Conservation (phyloP, 2,329 filamentous ascomycete species). For the Trichoderma afroharzianum region DNA sequence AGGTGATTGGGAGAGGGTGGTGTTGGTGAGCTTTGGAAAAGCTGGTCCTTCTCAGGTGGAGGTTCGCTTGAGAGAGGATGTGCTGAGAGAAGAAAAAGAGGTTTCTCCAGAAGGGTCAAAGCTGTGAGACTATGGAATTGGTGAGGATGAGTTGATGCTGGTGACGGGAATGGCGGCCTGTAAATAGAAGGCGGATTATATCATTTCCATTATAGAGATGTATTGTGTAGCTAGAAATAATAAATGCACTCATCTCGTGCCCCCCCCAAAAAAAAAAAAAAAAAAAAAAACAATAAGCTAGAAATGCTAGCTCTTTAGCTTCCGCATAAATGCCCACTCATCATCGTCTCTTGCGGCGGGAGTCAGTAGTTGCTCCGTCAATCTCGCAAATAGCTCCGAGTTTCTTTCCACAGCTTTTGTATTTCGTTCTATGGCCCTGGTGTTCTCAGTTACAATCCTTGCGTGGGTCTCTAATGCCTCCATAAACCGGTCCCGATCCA, state of each 20-base stretch:
- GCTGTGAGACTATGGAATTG: constrained; percentile 22
- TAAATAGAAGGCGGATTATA: not conserved
- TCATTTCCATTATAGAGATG: not conserved
- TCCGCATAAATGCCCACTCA: not conserved
- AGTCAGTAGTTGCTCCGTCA: not conserved
- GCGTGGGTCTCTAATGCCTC: not conserved
- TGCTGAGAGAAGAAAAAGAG: constrained; percentile 44
- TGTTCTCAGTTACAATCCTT: not conserved
- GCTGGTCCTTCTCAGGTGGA: constrained; percentile 52
- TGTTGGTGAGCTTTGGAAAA: constrained; percentile 52
- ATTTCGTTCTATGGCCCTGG: not conserved
- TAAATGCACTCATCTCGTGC: not conserved
- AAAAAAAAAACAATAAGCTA: no score
- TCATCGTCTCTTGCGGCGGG: not conserved
- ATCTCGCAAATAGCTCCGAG: not conserved
- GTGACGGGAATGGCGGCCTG: not conserved
- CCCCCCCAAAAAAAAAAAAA: no score
- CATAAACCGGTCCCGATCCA: not conserved
- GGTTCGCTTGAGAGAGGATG: constrained; percentile 47
- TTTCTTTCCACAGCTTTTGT: not conserved
- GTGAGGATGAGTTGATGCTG: not conserved
- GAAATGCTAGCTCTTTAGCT: not conserved
- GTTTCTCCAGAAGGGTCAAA: constrained; percentile 25
- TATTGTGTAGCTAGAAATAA: not conserved
- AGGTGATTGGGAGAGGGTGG: constrained; percentile 58